phyloP scores from a whole-genome alignment of 805 yeast species.

The Suhomyces tanzawaensis region DNA sequence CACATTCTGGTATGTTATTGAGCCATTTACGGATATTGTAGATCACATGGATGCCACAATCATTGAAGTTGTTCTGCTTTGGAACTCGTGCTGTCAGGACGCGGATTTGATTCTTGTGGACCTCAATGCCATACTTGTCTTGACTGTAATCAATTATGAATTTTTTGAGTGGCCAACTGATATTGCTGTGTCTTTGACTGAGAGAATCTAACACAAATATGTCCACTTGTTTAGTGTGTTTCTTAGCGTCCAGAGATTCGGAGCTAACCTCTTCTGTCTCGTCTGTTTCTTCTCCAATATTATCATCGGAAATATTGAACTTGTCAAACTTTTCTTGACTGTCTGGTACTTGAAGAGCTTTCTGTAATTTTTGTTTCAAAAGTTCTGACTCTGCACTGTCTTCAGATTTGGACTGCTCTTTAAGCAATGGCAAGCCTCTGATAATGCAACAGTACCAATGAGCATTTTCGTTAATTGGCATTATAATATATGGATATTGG shows the following conservation, averaged over 20 bases:
- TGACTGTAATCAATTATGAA: slow-evolving; percentile 68
- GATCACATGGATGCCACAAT: slow-evolving; percentile 92
- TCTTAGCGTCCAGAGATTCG: not conserved
- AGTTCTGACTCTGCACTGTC: slow-evolving; percentile 1
- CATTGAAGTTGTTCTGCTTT: slow-evolving; percentile 82
- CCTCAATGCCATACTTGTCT: slow-evolving; percentile 52
- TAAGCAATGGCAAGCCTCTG: slow-evolving; percentile 45
- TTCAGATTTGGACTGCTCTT: not conserved
- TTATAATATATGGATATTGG: slow-evolving; percentile 56
- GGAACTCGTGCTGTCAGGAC: slow-evolving; percentile 62
- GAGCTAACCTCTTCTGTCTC: not conserved
- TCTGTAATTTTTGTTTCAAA: not conserved
- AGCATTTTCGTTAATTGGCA: slow-evolving; percentile 76
- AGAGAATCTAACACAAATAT: slow-evolving; percentile 76
- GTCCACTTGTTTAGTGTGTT: slow-evolving; percentile 24
- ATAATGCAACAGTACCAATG: slow-evolving; percentile 91
- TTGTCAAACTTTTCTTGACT: slow-evolving; percentile 6
- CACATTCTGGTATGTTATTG: slow-evolving; percentile 46
- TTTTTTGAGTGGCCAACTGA: slow-evolving; percentile 50
- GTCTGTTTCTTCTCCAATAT: slow-evolving; percentile 3
- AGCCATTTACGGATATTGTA: slow-evolving; percentile 65
- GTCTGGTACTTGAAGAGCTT: slow-evolving; percentile 8
- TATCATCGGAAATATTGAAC: slow-evolving; percentile 3
- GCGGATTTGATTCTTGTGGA: slow-evolving; percentile 48
- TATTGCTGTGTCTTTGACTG: slow-evolving; percentile 52